These are phyloP conservation scores for Gnomoniopsis sp. DNA, from an alignment of 2,329 filamentous ascomycete species.

Conservation along the genomic window DNA sequence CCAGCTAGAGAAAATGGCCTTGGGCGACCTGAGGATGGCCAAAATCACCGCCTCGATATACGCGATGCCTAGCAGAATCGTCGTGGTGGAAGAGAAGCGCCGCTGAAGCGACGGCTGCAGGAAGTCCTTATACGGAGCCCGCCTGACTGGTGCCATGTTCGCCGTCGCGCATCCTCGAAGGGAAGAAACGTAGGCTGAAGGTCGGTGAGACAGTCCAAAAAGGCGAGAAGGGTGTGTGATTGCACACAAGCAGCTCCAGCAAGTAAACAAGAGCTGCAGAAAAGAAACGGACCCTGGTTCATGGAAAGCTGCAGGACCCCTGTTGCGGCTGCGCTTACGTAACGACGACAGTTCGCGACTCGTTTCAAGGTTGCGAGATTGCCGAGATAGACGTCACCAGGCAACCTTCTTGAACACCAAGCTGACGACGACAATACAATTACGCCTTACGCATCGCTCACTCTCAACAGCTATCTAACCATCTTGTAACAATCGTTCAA, in stretches of 20 bases:
- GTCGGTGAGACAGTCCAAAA: background rate
- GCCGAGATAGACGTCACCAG: conserved; percentile 13
- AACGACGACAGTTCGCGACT: background rate
- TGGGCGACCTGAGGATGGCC: conserved; percentile 60
- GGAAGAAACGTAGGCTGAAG: conserved; percentile 21
- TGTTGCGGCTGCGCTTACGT: background rate
- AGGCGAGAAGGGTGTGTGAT: background rate
- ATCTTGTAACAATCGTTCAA: background rate
- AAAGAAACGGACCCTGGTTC: conserved; percentile 3
- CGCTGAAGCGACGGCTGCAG: conserved; percentile 84
- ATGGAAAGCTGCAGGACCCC: background rate
- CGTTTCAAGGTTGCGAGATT: background rate
- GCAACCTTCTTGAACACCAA: background rate
- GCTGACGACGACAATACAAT: background rate
- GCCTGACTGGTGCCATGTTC: conserved; percentile 56
- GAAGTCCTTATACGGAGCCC: conserved; percentile 76
- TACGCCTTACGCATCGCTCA: background rate
- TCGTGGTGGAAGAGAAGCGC: conserved; percentile 76
- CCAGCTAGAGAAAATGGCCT: conserved; percentile 40
- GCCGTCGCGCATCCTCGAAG: conserved; percentile 40
- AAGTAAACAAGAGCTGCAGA: conserved; percentile 18
- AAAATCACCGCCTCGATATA: conserved; percentile 71
- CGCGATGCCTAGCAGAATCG: conserved; percentile 65
- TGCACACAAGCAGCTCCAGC: background rate
- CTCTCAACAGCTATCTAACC: background rate